phyloP scores from a whole-genome alignment of 371 early-diverging fungal species.

The Apophysomyces ossiformis region DNA sequence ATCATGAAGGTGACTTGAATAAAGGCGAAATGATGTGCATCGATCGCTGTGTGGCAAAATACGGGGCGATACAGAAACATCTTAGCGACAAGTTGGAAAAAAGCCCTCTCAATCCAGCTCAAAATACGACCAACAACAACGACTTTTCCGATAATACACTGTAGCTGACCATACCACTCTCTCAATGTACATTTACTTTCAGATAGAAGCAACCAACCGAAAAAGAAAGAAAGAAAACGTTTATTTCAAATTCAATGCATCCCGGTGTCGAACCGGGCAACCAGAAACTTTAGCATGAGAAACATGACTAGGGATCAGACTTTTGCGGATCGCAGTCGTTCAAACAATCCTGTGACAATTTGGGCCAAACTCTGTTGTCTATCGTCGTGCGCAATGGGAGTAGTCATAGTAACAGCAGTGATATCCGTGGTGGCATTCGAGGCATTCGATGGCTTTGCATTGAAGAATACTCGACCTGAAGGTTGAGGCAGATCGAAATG shows the following conservation, averaged over 20 bases:
- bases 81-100: constrained; percentile 72
- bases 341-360: not conserved
- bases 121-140: constrained; percentile 15
- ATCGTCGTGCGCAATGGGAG: not conserved
- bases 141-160: not conserved
- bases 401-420: not conserved
- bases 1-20: constrained; percentile 87
- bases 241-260: too few species aligned
- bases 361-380: constrained; percentile 17
- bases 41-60: constrained; percentile 92
- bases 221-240: too few species aligned
- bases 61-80: constrained; percentile 76
- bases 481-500: constrained; percentile 7
- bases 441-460: constrained; percentile 11
- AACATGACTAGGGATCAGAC: too few species aligned
- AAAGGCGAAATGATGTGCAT: constrained; percentile 97
- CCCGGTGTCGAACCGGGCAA: too few species aligned
- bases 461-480: constrained; percentile 9
- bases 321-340: not conserved
- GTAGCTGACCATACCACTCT: not conserved
- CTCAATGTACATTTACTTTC: constrained; percentile 3
- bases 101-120: constrained; percentile 28
- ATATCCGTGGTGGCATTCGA: too few species aligned
- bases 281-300: too few species aligned
- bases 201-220: constrained; percentile 9